Conservation (phyloP, 2,329 filamentous ascomycete genomes). For the Penicillium sp. region DNA sequence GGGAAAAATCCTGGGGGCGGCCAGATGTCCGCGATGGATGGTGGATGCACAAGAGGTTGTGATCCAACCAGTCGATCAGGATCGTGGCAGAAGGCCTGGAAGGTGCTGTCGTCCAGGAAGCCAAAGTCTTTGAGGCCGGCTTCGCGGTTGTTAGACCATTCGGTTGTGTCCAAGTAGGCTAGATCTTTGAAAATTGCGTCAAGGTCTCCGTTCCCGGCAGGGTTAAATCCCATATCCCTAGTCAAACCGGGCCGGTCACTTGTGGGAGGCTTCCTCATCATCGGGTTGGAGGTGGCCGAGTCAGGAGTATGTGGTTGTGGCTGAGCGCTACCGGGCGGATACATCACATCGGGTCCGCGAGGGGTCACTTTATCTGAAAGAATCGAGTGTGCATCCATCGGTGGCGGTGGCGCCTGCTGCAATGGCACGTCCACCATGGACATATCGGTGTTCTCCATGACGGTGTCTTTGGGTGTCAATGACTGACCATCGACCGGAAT, state of each 20-base stretch:
- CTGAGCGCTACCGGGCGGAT: slow-evolving; percentile 15
- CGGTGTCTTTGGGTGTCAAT: slow-evolving; percentile 33
- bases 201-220: slow-evolving; percentile 29
- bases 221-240: slow-evolving; percentile 6
- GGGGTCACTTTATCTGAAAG: slow-evolving; percentile 25
- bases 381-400: slow-evolving; percentile 7
- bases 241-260: slow-evolving; percentile 17
- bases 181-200: slow-evolving; percentile 49
- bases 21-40: slow-evolving; percentile 45
- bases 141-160: slow-evolving; percentile 44
- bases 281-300: slow-evolving; percentile 30
- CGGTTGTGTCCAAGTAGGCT: slow-evolving; percentile 46
- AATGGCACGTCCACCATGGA: slow-evolving; percentile 23
- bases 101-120: slow-evolving; percentile 45
- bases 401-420: slow-evolving; percentile 11
- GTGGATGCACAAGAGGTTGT: slow-evolving; percentile 37
- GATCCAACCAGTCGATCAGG: slow-evolving; percentile 42
- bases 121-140: slow-evolving; percentile 46
- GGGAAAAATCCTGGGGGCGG: slow-evolving; percentile 45
- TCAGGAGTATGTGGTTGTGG: slow-evolving; percentile 34
- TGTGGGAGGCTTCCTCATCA: slow-evolving; percentile 13
- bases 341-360: slow-evolving; percentile 19
- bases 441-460: slow-evolving; percentile 30
- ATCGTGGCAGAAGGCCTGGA: slow-evolving; percentile 47
- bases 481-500: slow-evolving; percentile 35